Conservation (phyloP, 2,329 filamentous ascomycete genomes). For the Xylaria sp. region DNA sequence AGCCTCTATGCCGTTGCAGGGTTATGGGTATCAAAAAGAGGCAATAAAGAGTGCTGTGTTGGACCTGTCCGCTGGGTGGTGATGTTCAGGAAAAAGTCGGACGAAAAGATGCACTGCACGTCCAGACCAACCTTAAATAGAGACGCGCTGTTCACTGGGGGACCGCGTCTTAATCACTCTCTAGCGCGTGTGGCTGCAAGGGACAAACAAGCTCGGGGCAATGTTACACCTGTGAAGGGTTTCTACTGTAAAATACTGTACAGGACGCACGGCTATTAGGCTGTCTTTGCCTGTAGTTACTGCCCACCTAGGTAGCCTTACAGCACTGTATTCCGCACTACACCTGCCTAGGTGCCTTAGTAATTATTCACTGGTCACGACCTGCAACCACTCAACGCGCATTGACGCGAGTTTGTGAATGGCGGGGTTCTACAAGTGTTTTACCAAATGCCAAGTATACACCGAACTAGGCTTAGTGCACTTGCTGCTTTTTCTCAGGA, state of each 20-base stretch:
- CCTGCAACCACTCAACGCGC: constrained; percentile 45
- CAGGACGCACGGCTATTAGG: not conserved
- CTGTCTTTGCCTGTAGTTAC: not conserved
- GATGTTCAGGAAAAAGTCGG: constrained; percentile 34
- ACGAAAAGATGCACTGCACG: constrained; percentile 25
- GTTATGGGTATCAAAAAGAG: constrained; percentile 35
- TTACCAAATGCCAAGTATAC: no score
- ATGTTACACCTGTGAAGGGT: constrained; percentile 10
- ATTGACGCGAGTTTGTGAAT: constrained; percentile 35
- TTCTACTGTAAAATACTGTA: not conserved
- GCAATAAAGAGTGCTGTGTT: constrained; percentile 8
- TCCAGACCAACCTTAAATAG: constrained; percentile 37
- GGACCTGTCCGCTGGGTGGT: constrained; percentile 17
- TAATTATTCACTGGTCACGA: not conserved
- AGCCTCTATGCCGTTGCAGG: constrained; percentile 20
- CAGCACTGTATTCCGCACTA: not conserved
- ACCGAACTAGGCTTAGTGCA: no score
- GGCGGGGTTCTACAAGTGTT: constrained; percentile 32
- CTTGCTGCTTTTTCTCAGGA: not conserved
- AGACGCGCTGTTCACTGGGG: constrained; percentile 37
- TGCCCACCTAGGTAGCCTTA: not conserved
- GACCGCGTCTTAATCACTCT: constrained; percentile 36
- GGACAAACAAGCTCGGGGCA: constrained; percentile 32
- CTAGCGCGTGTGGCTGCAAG: constrained; percentile 32
- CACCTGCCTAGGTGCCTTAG: not conserved